A percentile compares a stretch with the other conserved stretches of the same genome.
Conservation (phyloP, 345 rosid genomes). For the Diplotaxis tenuifolia region DNA sequence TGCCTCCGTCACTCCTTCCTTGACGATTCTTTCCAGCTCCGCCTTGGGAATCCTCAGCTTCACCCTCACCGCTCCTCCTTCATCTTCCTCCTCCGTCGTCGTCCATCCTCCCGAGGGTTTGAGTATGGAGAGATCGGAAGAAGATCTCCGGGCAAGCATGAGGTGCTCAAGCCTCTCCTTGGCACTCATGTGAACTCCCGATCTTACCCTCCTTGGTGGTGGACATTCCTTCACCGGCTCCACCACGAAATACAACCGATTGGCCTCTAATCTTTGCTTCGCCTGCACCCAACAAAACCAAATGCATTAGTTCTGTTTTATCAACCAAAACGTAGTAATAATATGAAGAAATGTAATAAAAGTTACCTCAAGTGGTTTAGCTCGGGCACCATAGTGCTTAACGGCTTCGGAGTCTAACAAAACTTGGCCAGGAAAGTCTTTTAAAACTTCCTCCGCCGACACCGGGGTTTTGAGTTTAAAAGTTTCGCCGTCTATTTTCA, state of each 20-base stretch:
- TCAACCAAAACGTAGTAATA: not conserved
- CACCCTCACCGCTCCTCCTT: constrained; percentile 43
- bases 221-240: constrained; percentile 46
- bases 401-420: constrained; percentile 82
- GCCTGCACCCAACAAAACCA: constrained; percentile 14
- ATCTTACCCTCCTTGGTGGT: constrained; percentile 71
- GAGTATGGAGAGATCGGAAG: constrained; percentile 71
- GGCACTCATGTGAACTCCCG: constrained; percentile 75
- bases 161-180: constrained; percentile 83
- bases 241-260: constrained; percentile 79
- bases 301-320: no score
- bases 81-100: not conserved
- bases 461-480: constrained; percentile 74
- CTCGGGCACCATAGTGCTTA: constrained; percentile 70
- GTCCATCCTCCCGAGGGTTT: constrained; percentile 26
- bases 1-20: constrained; percentile 54
- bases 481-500: constrained; percentile 85
- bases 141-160: constrained; percentile 73
- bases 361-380: constrained; percentile 53
- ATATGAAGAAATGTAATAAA: not conserved
- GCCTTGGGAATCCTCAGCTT: constrained; percentile 65
- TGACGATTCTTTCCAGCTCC: constrained; percentile 63
- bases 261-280: constrained; percentile 57
- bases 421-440: constrained; percentile 68
- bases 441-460: constrained; percentile 60